A percentile compares a stretch with the other conserved stretches of the same genome.
Evolutionary conservation across 2,329 filamentous ascomycete species (phyloP).

Genomic region (Aspergillus nomiae): DNA sequence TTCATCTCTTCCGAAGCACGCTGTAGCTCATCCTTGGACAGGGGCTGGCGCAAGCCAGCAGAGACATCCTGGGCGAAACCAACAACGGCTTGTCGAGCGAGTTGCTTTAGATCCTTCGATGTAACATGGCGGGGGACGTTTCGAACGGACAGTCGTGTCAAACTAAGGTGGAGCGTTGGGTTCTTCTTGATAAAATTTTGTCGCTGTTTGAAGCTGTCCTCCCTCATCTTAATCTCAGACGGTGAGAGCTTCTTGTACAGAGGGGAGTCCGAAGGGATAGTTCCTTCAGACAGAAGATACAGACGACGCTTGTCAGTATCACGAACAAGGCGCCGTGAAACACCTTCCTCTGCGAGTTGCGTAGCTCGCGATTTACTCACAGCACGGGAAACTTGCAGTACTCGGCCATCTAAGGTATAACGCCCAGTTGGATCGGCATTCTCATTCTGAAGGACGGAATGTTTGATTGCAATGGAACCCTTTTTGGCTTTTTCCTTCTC

Average conservation of each 20-base stretch:
- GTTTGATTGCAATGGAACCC: constrained; percentile 58
- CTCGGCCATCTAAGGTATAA: constrained; percentile 88
- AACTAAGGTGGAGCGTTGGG: constrained; percentile 80
- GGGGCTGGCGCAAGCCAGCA: constrained; percentile 68
- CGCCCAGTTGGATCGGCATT: constrained; percentile 76
- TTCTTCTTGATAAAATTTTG: constrained; percentile 90
- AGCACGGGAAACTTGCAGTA: constrained; percentile 80
- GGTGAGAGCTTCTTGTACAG: constrained; percentile 75
- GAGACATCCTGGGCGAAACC: constrained; percentile 92
- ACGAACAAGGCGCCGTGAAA: constrained; percentile 61
- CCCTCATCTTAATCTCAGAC: constrained; percentile 82
- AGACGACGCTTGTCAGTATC: constrained; percentile 89
- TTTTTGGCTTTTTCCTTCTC: constrained; percentile 39
- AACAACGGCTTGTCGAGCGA: constrained; percentile 89
- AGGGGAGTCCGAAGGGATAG: constrained; percentile 73
- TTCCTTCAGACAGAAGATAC: constrained; percentile 85
- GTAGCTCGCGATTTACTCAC: constrained; percentile 81
- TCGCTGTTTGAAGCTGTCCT: constrained; percentile 82
- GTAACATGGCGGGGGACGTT: constrained; percentile 84
- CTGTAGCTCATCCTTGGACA: constrained; percentile 86
- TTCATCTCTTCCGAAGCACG: constrained; percentile 79
- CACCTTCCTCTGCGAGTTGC: constrained; percentile 71
- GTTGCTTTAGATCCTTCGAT: constrained; percentile 85
- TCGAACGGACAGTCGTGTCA: constrained; percentile 87
- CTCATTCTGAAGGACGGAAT: constrained; percentile 87